phyloP scores from a whole-genome alignment of 1,284 basidiomycete species.

The Ceratobasidium sp. region DNA sequence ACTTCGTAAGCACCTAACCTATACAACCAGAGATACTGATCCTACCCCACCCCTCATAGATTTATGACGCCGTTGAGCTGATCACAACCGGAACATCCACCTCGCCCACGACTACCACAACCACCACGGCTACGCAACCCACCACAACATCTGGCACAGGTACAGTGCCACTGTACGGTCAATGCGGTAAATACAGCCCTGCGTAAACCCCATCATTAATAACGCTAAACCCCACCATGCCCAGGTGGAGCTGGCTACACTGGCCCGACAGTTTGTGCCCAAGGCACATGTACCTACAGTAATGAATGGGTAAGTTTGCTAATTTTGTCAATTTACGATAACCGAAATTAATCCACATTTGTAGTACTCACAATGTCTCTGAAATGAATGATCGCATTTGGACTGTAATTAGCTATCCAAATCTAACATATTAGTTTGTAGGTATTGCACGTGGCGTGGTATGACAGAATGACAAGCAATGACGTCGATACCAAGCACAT shows the following conservation, averaged over 20 bases:
- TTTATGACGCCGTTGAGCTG: constrained; percentile 14
- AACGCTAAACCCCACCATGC: background rate
- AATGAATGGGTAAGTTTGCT: constrained; percentile 13
- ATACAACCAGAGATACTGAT: background rate
- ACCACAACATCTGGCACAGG: constrained; percentile 7
- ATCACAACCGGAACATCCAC: constrained; percentile 11
- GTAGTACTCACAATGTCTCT: constrained; percentile 17
- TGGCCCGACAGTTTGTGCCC: constrained; percentile 16
- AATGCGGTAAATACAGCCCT: constrained; percentile 1
- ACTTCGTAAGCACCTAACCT: constrained; percentile 9
- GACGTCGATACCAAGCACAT: constrained; percentile 1
- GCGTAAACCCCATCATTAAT: background rate
- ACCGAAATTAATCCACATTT: too few relatives aligned
- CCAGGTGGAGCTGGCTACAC: constrained; percentile 16
- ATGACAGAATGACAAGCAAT: constrained; percentile 6
- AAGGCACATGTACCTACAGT: constrained; percentile 24
- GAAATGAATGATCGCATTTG: background rate
- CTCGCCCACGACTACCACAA: constrained; percentile 16
- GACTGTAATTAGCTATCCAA: background rate
- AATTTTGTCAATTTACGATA: background rate
- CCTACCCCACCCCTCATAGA: background rate
- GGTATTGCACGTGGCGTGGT: background rate
- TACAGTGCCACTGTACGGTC: constrained; percentile 18
- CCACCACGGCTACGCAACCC: constrained; percentile 5
- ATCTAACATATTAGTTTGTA: background rate